Evolutionary conservation across 129 eudicot species (phyloP).

Genomic region (Escallonia herrerae): DNA sequence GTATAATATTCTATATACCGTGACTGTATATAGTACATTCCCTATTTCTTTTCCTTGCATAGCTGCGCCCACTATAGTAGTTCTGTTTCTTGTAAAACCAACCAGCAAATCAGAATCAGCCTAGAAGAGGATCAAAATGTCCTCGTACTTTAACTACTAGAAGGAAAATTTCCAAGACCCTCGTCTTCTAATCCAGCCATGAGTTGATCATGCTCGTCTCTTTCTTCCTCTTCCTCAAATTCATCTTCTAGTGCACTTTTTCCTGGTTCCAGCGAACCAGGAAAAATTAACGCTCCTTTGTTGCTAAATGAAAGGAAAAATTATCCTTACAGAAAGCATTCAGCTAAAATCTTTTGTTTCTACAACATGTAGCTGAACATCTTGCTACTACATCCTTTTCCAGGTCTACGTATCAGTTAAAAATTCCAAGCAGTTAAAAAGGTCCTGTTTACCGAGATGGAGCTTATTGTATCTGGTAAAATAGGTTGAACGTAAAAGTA

Average conservation of each 20-base stretch:
- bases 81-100: conserved; percentile 29
- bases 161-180: conserved; percentile 61
- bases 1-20: too few species aligned
- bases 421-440: too few species aligned
- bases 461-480: too few species aligned
- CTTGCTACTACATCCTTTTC: too few species aligned
- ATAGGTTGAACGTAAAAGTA: too few species aligned
- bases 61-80: conserved; percentile 69
- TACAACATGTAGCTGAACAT: too few species aligned
- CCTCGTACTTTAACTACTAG: not conserved
- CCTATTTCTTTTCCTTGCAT: conserved; percentile 75
- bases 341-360: too few species aligned
- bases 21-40: conserved; percentile 80
- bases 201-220: conserved; percentile 81
- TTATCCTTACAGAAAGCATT: too few species aligned
- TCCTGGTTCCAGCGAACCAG: conserved; percentile 75
- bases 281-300: too few species aligned
- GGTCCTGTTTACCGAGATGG: too few species aligned
- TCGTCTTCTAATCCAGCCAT: conserved; percentile 55
- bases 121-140: not conserved
- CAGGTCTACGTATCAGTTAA: too few species aligned
- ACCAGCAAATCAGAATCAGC: not conserved
- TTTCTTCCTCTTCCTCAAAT: conserved; percentile 98
- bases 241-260: conserved; percentile 99
- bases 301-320: too few species aligned